phyloP scores from a whole-genome alignment of 2,329 filamentous ascomycete species.

The Tolypocladium sp. region DNA sequence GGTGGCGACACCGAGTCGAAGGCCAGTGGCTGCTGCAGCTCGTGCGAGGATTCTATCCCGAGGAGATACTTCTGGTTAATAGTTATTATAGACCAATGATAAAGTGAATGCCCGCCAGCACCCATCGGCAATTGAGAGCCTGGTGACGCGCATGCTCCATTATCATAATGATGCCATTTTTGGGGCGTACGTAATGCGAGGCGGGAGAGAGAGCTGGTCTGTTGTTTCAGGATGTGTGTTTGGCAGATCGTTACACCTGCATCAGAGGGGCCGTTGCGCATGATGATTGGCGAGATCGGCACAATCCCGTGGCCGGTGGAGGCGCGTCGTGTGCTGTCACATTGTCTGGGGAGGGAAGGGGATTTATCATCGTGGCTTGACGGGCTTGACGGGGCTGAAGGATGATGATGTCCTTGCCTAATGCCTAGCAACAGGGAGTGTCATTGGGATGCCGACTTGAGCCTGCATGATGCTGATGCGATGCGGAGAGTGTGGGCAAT shows the following conservation, averaged over 20 bases:
- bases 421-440: no score
- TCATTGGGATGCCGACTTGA: neutral
- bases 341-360: neutral
- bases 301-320: neutral
- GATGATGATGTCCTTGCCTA: no score
- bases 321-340: neutral
- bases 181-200: neutral
- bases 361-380: neutral
- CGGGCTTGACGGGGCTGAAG: no score
- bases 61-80: neutral
- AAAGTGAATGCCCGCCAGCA: neutral
- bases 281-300: neutral
- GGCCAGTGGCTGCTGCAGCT: neutral
- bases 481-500: neutral
- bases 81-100: neutral
- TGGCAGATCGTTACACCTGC: no score
- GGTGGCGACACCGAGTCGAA: neutral
- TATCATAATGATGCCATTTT: neutral
- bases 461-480: neutral
- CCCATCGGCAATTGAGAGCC: neutral
- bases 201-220: neutral
- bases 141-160: neutral
- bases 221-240: neutral
- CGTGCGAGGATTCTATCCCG: neutral
- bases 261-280: neutral